phyloP scores from a whole-genome alignment of 1,284 basidiomycete species.

The Sporisorium reilianum region DNA sequence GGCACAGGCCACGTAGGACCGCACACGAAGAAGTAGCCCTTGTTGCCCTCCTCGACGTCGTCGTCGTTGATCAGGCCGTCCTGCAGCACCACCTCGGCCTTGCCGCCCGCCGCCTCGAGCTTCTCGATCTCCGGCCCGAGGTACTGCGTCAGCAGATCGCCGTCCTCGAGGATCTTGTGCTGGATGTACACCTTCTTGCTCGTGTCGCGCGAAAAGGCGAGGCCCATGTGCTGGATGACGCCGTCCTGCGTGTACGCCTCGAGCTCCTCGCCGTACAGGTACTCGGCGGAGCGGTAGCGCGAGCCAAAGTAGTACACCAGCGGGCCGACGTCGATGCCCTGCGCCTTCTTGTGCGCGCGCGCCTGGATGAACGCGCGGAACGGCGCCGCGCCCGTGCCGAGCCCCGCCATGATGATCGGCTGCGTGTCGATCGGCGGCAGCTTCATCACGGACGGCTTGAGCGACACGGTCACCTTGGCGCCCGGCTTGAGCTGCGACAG shows the following conservation, averaged over 20 bases:
- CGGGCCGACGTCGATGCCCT: slow-evolving; percentile 85
- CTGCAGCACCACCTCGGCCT: slow-evolving; percentile 68
- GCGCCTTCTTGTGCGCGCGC: slow-evolving; percentile 82
- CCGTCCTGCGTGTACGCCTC: slow-evolving; percentile 80
- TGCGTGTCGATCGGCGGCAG: slow-evolving; percentile 86
- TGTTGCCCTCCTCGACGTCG: slow-evolving; percentile 54
- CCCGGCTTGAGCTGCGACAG: slow-evolving; percentile 85
- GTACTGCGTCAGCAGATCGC: slow-evolving; percentile 77
- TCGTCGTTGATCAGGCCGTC: slow-evolving; percentile 72
- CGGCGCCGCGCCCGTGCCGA: slow-evolving; percentile 96
- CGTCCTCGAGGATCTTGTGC: slow-evolving; percentile 95
- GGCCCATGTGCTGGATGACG: slow-evolving; percentile 86
- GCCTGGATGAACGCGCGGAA: slow-evolving; percentile 99
- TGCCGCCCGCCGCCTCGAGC: slow-evolving; percentile 72
- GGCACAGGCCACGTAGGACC: slow-evolving; percentile 99
- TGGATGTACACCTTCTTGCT: slow-evolving; percentile 95
- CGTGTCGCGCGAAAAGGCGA: slow-evolving; percentile 96
- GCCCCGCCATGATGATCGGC: slow-evolving; percentile 97
- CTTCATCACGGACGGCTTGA: slow-evolving; percentile 99
- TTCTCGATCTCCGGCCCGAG: slow-evolving; percentile 71
- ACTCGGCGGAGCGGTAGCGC: slow-evolving; percentile 92
- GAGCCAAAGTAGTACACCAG: slow-evolving; percentile 99
- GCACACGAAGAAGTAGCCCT: slow-evolving; percentile 89
- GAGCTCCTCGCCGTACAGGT: slow-evolving; percentile 91
- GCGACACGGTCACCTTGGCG: slow-evolving; percentile 94